Evolutionary conservation across 371 early-diverging fungal genomes (phyloP).

Genomic region (Haplosporangium sp.): DNA sequence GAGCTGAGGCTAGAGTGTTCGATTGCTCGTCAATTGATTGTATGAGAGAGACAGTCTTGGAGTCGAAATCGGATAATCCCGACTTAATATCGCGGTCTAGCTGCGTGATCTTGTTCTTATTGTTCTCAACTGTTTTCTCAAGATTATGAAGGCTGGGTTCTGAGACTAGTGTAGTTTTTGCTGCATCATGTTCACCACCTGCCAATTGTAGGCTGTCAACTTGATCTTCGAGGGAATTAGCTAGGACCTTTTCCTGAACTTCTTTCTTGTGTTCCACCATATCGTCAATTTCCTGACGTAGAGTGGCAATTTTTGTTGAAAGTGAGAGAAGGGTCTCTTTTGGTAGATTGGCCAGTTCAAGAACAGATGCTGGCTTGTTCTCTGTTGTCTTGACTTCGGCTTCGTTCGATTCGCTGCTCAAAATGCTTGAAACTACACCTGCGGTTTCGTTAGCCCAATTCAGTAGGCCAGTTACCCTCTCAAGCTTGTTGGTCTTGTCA

Average conservation of each 20-base stretch:
- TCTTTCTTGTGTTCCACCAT: constrained; percentile 30
- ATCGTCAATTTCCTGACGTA: constrained; percentile 26
- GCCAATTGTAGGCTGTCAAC: neutral
- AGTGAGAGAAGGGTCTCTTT: constrained; percentile 15
- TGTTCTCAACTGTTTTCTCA: constrained; percentile 16
- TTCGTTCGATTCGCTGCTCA: constrained; percentile 2
- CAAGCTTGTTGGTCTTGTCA: constrained; percentile 25
- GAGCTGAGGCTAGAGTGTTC: constrained; percentile 15
- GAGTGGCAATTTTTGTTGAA: neutral
- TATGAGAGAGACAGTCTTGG: constrained; percentile 16
- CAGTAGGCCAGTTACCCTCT: constrained; percentile 18
- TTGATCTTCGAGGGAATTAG: neutral
- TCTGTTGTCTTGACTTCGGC: neutral
- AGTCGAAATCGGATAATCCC: constrained; percentile 34
- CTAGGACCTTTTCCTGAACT: constrained; percentile 22
- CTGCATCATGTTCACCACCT: neutral
- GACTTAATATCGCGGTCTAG: constrained; percentile 22
- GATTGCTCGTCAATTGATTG: constrained; percentile 23
- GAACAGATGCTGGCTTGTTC: constrained; percentile 2
- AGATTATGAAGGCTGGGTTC: constrained; percentile 15
- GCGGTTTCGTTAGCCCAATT: constrained; percentile 37
- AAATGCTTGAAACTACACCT: constrained; percentile 5
- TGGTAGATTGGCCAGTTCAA: constrained; percentile 16
- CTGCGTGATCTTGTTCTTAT: constrained; percentile 15
- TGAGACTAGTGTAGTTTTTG: neutral